Conservation (phyloP, 139 green algal genomes). For the Pycnococcus provasolii region DNA sequence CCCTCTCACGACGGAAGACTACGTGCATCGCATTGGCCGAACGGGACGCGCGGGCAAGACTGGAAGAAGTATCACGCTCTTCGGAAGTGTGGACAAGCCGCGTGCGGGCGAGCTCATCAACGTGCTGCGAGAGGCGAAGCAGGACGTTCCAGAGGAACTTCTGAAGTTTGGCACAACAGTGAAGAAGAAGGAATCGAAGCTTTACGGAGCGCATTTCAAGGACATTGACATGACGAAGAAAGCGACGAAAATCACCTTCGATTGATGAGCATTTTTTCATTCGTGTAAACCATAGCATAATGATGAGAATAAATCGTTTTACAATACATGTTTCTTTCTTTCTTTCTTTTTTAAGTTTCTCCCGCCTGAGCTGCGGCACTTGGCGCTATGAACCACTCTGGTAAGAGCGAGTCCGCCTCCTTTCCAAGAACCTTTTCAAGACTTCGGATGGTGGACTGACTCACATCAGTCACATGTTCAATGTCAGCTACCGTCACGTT, state of each 20-base stretch:
- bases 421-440: too few species aligned
- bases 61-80: slow-evolving; percentile 77
- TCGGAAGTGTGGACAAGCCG: slow-evolving; percentile 46
- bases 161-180: slow-evolving; percentile 84
- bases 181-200: slow-evolving; percentile 83
- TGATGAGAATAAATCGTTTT: too few species aligned
- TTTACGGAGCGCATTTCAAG: slow-evolving; percentile 91
- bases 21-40: slow-evolving; percentile 91
- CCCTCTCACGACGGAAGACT: slow-evolving; percentile 91
- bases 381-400: too few species aligned
- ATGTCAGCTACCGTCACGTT: too few species aligned
- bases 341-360: too few species aligned
- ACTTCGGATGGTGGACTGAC: too few species aligned
- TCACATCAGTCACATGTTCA: too few species aligned
- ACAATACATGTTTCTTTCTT: too few species aligned
- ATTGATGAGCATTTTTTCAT: slow-evolving; percentile 30
- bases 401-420: too few species aligned
- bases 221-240: slow-evolving; percentile 73
- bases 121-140: slow-evolving; percentile 77
- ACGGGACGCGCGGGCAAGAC: slow-evolving; percentile 87
- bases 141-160: slow-evolving; percentile 70
- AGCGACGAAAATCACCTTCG: slow-evolving; percentile 83
- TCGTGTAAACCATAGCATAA: neutral
- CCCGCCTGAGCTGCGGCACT: too few species aligned
- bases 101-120: slow-evolving; percentile 88